A percentile compares a stretch with the other conserved stretches of the same genome.
Evolutionary conservation across 2,329 filamentous ascomycete species (phyloP).

Genomic region (Botrytis sinoallii): DNA sequence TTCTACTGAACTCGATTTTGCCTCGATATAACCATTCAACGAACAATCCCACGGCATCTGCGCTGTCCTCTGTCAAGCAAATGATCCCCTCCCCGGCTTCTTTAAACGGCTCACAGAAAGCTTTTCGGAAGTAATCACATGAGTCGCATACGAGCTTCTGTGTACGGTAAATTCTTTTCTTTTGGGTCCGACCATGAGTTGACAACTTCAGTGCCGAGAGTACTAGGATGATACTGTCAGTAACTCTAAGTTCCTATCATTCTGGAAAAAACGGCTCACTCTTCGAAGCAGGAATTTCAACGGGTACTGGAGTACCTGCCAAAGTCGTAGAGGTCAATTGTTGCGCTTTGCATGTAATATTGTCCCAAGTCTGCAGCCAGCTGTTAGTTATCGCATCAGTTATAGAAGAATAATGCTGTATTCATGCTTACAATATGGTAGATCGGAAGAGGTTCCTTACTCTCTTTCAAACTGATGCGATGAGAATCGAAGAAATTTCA

Average conservation of each 20-base stretch:
- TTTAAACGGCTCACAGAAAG: neutral
- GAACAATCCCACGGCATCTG: neutral
- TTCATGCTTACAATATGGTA: neutral
- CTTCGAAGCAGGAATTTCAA: no score
- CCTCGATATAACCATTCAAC: constrained; percentile 20
- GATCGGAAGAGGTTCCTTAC: fast-evolving
- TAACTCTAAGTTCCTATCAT: no score
- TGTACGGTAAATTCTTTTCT: neutral
- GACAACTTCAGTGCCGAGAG: neutral
- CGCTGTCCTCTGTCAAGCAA: neutral
- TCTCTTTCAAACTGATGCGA: neutral
- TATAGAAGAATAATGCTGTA: neutral
- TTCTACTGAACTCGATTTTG: no score
- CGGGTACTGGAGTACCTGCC: neutral
- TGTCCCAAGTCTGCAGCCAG: neutral
- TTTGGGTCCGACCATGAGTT: neutral
- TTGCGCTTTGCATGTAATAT: neutral
- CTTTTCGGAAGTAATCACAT: neutral
- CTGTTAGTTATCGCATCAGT: fast-evolving
- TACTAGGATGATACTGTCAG: no score
- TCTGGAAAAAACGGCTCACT: no score
- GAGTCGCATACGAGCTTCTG: constrained; percentile 3
- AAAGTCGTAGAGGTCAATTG: neutral
- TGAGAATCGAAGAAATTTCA: neutral
- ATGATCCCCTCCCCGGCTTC: neutral